Evolutionary conservation across 768 basidiomycete species (phyloP).

Genomic region (Lepiota venenata): DNA sequence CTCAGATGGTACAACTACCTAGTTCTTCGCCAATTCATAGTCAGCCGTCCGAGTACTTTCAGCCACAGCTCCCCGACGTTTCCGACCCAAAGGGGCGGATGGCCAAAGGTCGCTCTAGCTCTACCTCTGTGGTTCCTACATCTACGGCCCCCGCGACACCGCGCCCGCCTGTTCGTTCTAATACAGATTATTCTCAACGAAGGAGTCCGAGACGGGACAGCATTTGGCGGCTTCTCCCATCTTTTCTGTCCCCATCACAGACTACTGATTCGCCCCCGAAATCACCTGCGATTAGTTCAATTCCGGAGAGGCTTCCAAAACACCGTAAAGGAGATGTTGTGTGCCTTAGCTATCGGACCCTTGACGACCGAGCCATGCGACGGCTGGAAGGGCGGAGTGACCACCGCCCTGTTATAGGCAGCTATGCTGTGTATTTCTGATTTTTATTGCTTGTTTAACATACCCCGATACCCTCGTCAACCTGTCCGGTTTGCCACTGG

Average conservation of each 20-base stretch:
- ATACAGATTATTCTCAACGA: conserved; percentile 15
- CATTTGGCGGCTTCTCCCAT: conserved; percentile 44
- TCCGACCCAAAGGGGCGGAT: neutral
- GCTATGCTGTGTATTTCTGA: conserved; percentile 67
- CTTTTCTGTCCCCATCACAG: conserved; percentile 38
- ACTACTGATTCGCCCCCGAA: conserved; percentile 10
- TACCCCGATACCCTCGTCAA: conserved; percentile 6
- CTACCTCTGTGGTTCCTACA: neutral
- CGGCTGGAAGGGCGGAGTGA: conserved; percentile 77
- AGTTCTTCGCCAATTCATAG: neutral
- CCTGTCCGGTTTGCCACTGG: too few relatives aligned
- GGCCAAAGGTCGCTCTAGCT: neutral
- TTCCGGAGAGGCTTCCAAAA: conserved; percentile 17
- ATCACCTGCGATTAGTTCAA: conserved; percentile 17
- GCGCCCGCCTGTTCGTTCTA: conserved; percentile 13
- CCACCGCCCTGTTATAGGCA: conserved; percentile 83
- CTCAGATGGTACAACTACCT: neutral
- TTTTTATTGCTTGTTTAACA: neutral
- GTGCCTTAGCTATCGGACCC: conserved; percentile 68
- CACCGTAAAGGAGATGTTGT: conserved; percentile 66
- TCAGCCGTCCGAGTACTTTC: conserved; percentile 4
- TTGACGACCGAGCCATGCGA: conserved; percentile 75
- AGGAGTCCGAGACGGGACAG: conserved; percentile 14
- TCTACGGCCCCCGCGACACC: neutral
- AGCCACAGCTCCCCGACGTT: neutral